A percentile compares a stretch with the other conserved stretches of the same genome.
phyloP scores from a whole-genome alignment of 495 filamentous ascomycete species.

The Penicillium manginii region DNA sequence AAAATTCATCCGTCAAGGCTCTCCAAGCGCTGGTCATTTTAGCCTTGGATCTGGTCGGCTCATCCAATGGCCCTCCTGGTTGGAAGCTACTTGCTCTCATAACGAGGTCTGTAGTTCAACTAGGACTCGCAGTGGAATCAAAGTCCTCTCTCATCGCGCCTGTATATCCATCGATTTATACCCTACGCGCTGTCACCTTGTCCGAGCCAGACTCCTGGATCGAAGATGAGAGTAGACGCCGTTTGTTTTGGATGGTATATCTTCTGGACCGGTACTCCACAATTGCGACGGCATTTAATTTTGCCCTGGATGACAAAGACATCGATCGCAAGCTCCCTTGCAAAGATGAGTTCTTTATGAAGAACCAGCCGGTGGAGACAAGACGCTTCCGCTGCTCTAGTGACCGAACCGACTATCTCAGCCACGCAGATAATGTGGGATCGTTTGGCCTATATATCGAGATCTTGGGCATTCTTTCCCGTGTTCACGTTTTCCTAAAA shows the following conservation, averaged over 20 bases:
- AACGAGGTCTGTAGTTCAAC: slow-evolving; percentile 80
- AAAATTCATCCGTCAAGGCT: slow-evolving; percentile 85
- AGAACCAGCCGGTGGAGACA: slow-evolving; percentile 81
- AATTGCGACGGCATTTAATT: slow-evolving; percentile 86
- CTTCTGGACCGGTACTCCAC: slow-evolving; percentile 87
- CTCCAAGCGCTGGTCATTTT: slow-evolving; percentile 85
- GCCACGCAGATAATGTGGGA: slow-evolving; percentile 79
- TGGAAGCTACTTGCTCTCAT: slow-evolving; percentile 91
- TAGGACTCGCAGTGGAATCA: slow-evolving; percentile 79
- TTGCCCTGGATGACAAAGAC: slow-evolving; percentile 83
- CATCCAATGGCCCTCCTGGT: slow-evolving; percentile 80
- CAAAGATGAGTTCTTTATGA: slow-evolving; percentile 80
- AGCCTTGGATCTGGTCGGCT: slow-evolving; percentile 76
- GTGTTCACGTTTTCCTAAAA: slow-evolving; percentile 84
- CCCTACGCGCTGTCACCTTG: slow-evolving; percentile 76
- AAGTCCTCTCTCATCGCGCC: slow-evolving; percentile 76
- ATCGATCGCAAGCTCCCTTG: slow-evolving; percentile 87
- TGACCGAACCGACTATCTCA: slow-evolving; percentile 61
- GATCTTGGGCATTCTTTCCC: slow-evolving; percentile 80
- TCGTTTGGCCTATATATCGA: slow-evolving; percentile 87
- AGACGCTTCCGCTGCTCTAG: slow-evolving; percentile 69
- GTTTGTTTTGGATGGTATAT: slow-evolving; percentile 94
- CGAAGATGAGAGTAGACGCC: slow-evolving; percentile 80
- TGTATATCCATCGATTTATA: slow-evolving; percentile 80
- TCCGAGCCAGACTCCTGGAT: slow-evolving; percentile 83